These are phyloP conservation scores for Penicillium olsonii DNA, from an alignment of 2,329 filamentous ascomycete genomes.

Conservation along the genomic window DNA sequence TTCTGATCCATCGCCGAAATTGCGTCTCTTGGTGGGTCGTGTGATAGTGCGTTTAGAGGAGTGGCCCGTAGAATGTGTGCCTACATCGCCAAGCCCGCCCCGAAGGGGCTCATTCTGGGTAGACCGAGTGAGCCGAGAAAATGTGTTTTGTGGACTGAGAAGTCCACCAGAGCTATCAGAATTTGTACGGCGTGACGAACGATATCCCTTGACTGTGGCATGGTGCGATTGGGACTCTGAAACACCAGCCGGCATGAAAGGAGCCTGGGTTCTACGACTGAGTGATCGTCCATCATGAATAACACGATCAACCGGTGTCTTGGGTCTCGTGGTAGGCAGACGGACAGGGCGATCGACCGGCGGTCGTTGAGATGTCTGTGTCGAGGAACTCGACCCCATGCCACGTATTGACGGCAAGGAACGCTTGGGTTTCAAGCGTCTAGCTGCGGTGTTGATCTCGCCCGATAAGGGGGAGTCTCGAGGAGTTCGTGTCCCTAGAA, in stretches of 20 bases:
- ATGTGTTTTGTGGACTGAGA: conserved; percentile 41
- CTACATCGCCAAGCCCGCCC: conserved; percentile 47
- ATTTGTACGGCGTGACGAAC: conserved; percentile 76
- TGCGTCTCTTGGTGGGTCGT: conserved; percentile 67
- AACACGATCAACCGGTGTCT: conserved; percentile 68
- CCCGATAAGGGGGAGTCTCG: conserved; percentile 36
- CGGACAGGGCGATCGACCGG: conserved; percentile 40
- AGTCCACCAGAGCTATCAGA: conserved; percentile 68
- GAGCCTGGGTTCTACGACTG: conserved; percentile 63
- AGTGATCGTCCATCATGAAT: conserved; percentile 40
- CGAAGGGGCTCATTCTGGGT: conserved; percentile 53
- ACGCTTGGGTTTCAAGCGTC: conserved; percentile 61
- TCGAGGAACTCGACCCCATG: conserved; percentile 34
- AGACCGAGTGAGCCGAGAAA: conserved; percentile 42
- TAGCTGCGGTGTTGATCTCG: conserved; percentile 55
- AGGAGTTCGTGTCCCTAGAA: conserved; percentile 50
- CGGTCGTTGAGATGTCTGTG: conserved; percentile 37
- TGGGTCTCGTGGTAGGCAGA: conserved; percentile 52
- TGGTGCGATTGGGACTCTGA: conserved; percentile 77
- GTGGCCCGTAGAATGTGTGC: conserved; percentile 54
- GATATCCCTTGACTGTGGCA: conserved; percentile 68
- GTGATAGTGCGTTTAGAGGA: conserved; percentile 70
- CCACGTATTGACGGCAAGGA: conserved; percentile 61
- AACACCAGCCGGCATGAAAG: conserved; percentile 77
- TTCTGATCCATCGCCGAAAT: conserved; percentile 91